These are phyloP conservation scores for Coemansia sp. DNA, from an alignment of 192 early-diverging fungal genomes.

Conservation along the genomic window DNA sequence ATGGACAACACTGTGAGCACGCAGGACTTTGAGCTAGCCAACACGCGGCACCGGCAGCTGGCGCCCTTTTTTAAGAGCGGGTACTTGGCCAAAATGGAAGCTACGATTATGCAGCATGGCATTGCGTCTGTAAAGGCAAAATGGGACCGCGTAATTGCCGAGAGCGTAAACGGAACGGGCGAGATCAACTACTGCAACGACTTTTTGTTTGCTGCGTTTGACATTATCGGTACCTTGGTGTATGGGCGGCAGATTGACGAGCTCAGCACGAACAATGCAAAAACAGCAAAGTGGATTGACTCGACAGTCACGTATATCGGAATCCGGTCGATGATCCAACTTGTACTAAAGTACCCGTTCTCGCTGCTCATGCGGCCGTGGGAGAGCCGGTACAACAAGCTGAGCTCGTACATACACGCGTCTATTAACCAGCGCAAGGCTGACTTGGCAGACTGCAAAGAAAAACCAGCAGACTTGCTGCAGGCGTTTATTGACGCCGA, in stretches of 20 bases:
- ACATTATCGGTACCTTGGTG: conserved; percentile 46
- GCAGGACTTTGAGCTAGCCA: conserved; percentile 35
- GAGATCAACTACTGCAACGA: conserved; percentile 49
- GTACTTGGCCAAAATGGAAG: conserved; percentile 41
- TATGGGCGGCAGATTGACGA: conserved; percentile 37
- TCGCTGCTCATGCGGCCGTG: conserved; percentile 29
- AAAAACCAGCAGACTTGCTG: conserved; percentile 35
- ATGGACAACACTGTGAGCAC: conserved; percentile 48
- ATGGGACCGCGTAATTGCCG: conserved; percentile 26
- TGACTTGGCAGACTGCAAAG: conserved; percentile 4
- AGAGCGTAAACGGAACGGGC: conserved; percentile 17
- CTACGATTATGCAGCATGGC: conserved; percentile 44
- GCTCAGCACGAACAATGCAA: conserved; percentile 23
- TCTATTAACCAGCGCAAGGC: conserved; percentile 25
- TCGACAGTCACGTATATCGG: conserved; percentile 37
- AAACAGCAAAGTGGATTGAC: conserved; percentile 39
- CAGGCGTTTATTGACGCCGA: conserved; percentile 55
- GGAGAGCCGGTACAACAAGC: conserved; percentile 27
- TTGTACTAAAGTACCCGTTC: conserved; percentile 26
- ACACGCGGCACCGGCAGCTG: conserved; percentile 42
- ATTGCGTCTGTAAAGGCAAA: conserved; percentile 34
- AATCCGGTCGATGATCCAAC: conserved; percentile 36
- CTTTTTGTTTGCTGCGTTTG: conserved; percentile 42
- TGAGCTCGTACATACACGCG: conserved; percentile 38
- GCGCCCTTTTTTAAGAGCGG: conserved; percentile 39